Evolutionary conservation across 805 yeast genomes (phyloP).

Genomic region (Candida boleticola): DNA sequence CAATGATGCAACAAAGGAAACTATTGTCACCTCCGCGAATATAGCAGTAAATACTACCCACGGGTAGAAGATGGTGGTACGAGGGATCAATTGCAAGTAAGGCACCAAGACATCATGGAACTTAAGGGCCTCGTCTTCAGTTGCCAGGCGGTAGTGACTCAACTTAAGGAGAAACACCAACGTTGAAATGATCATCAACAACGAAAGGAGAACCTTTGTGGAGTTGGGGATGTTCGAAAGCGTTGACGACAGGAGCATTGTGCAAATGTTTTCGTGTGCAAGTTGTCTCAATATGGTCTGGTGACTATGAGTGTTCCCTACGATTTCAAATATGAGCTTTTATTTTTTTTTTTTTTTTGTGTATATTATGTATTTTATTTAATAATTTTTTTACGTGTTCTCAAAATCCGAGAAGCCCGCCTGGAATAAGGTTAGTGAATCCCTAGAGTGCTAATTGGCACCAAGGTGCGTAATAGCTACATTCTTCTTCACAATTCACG

Average conservation of each 20-base stretch:
- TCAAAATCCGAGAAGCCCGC: no score
- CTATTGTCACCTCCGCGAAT: constrained; percentile 56
- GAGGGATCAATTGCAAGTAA: constrained; percentile 62
- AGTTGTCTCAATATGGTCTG: background rate
- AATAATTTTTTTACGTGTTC: no score
- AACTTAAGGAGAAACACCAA: constrained; percentile 43
- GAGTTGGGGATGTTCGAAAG: constrained; percentile 36
- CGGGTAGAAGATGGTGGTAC: constrained; percentile 52
- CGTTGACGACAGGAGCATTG: background rate
- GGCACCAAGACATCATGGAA: constrained; percentile 51
- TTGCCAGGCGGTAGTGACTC: constrained; percentile 20
- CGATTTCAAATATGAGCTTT: background rate
- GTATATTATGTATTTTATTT: background rate
- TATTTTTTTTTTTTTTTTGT: no score
- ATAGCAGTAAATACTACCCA: constrained; percentile 64
- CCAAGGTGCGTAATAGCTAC: no score
- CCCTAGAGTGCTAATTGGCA: no score
- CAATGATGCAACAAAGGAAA: constrained; percentile 43
- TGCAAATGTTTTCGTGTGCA: no score
- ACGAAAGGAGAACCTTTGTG: constrained; percentile 42
- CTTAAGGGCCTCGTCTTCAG: constrained; percentile 16
- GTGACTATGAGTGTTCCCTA: background rate
- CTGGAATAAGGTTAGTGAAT: no score
- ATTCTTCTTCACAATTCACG: no score
- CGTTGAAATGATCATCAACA: constrained; percentile 39